Conservation (phyloP, 306 rosid species). For the Citrullus colocynthis region DNA sequence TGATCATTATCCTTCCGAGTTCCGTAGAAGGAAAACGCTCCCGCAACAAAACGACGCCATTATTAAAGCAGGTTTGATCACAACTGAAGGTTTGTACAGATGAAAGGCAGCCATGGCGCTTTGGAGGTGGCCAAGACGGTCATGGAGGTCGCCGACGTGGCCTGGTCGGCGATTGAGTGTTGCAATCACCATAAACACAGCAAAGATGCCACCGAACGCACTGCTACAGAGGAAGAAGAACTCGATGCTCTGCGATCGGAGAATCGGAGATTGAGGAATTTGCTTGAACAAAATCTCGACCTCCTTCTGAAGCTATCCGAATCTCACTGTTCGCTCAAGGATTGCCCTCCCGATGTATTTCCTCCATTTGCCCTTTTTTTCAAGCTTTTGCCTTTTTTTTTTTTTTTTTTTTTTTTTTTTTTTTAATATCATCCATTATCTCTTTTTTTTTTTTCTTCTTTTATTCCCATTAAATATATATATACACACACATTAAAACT, state of each 20-base stretch:
- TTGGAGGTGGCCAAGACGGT: slow-evolving; percentile 81
- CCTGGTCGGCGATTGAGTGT: slow-evolving; percentile 72
- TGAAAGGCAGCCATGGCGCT: slow-evolving; percentile 47
- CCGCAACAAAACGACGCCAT: not conserved
- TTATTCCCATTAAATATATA: not conserved
- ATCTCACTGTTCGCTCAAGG: slow-evolving; percentile 38
- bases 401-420: not conserved
- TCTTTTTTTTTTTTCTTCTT: not conserved
- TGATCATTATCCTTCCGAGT: not conserved
- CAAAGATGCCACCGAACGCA: slow-evolving; percentile 1
- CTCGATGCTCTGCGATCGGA: slow-evolving; percentile 53
- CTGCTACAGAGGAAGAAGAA: slow-evolving; percentile 28
- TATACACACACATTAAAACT: no score
- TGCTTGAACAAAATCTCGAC: slow-evolving; percentile 60
- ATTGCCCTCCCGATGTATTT: slow-evolving; percentile 82
- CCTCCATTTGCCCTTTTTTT: not conserved
- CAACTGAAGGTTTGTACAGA: not conserved
- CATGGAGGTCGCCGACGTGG: slow-evolving; percentile 89
- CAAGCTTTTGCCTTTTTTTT: not conserved
- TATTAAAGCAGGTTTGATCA: not conserved
- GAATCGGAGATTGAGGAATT: slow-evolving; percentile 57
- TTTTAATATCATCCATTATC: not conserved
- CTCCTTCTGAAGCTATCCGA: slow-evolving; percentile 59
- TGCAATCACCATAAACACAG: slow-evolving; percentile 34
- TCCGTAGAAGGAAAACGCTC: not conserved